Conservation (phyloP, 176 grass and related monocot species). For the Chrysopogon serrulatus region DNA sequence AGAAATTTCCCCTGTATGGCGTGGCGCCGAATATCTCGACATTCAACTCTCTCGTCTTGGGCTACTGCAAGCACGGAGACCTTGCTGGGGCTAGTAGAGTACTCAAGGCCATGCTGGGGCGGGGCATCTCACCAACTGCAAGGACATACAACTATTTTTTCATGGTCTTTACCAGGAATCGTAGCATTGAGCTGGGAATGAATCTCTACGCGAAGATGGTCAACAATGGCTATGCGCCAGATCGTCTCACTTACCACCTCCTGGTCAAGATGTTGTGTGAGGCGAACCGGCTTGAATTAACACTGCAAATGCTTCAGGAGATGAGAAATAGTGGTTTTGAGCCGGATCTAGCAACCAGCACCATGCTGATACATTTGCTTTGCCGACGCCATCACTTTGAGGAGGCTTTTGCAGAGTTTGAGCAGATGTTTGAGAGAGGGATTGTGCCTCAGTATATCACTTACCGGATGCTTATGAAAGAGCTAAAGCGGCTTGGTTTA, state of each 20-base stretch:
- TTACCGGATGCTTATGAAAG: slow-evolving; percentile 68
- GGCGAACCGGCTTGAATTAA: slow-evolving; percentile 51
- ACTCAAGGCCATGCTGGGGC: slow-evolving; percentile 62
- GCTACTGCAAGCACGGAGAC: slow-evolving; percentile 65
- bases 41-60: slow-evolving; percentile 76
- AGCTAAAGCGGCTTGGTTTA: slow-evolving; percentile 53
- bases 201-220: slow-evolving; percentile 86
- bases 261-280: slow-evolving; percentile 78
- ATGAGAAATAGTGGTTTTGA: slow-evolving; percentile 65
- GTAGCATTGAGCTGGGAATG: slow-evolving; percentile 64
- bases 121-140: slow-evolving; percentile 56
- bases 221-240: slow-evolving; percentile 48
- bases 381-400: slow-evolving; percentile 48
- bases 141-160: slow-evolving; percentile 90
- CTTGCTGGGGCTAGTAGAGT: slow-evolving; percentile 54
- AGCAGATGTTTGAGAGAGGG: slow-evolving; percentile 67
- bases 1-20: slow-evolving; percentile 78
- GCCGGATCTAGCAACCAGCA: slow-evolving; percentile 63
- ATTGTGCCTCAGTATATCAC: slow-evolving; percentile 83
- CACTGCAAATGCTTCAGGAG: slow-evolving; percentile 60
- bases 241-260: slow-evolving; percentile 58
- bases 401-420: slow-evolving; percentile 63
- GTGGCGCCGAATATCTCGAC: slow-evolving; percentile 69
- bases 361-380: slow-evolving; percentile 84
- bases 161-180: slow-evolving; percentile 50